Conservation (phyloP, 2,329 filamentous ascomycete genomes). For the Mollisiaceae sp. region DNA sequence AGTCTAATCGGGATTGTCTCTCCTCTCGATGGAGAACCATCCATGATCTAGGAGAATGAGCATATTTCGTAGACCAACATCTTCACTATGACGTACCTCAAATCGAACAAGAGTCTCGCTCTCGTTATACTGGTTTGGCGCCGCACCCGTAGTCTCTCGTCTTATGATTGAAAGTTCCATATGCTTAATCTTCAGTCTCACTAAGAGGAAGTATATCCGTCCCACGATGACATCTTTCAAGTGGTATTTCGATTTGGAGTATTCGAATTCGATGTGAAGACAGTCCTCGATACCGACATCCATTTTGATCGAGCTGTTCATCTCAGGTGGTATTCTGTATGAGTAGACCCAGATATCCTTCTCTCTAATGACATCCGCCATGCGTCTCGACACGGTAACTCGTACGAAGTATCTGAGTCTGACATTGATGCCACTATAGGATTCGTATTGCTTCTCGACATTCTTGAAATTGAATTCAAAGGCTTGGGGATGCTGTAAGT, state of each 20-base stretch:
- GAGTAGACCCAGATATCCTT: constrained; percentile 99
- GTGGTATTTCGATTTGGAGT: constrained; percentile 99
- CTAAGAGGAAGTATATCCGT: constrained; percentile 96
- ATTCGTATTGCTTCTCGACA: constrained; percentile 99
- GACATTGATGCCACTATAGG: constrained; percentile 99
- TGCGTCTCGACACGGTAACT: constrained; percentile 93
- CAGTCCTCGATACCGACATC: constrained; percentile 99
- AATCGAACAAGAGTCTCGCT: constrained; percentile 97
- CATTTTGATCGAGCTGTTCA: constrained; percentile 99
- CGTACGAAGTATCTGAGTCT: constrained; percentile 98
- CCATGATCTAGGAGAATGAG: constrained; percentile 78
- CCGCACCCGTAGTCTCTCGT: constrained; percentile 92
- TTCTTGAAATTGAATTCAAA: constrained; percentile 99
- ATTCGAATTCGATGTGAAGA: constrained; percentile 98
- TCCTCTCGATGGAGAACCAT: constrained; percentile 92
- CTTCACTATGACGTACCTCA: constrained; percentile 62
- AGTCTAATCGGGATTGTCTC: constrained; percentile 95
- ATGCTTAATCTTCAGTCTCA: constrained; percentile 98
- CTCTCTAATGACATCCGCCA: constrained; percentile 97
- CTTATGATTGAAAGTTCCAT: constrained; percentile 99
- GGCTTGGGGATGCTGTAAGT: constrained; percentile 97
- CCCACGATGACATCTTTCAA: constrained; percentile 99
- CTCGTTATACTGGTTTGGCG: constrained; percentile 99
- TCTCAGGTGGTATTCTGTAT: constrained; percentile 97
- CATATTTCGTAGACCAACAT: neutral